Conservation (phyloP, 495 filamentous ascomycete species). For the Penicillium verhagenii region DNA sequence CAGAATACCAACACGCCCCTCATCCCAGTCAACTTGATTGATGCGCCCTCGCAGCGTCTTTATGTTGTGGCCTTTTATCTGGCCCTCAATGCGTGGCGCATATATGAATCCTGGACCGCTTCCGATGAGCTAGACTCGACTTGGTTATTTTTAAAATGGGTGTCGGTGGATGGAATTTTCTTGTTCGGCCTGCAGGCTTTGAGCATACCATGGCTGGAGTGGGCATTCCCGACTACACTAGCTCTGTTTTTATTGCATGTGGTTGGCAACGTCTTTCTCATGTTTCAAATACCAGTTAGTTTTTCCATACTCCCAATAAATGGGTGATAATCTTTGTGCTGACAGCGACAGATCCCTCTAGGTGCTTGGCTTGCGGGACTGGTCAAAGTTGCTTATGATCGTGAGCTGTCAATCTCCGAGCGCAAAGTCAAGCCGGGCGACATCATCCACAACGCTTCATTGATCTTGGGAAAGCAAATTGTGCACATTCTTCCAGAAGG, state of each 20-base stretch:
- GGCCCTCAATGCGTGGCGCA: conserved; percentile 69
- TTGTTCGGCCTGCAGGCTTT: conserved; percentile 80
- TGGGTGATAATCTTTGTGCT: conserved; percentile 8
- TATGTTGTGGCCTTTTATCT: conserved; percentile 79
- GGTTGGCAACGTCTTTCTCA: conserved; percentile 74
- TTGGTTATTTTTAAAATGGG: conserved; percentile 91
- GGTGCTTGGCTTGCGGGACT: conserved; percentile 65
- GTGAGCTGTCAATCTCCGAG: conserved; percentile 87
- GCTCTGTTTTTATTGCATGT: conserved; percentile 66
- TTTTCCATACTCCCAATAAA: neutral
- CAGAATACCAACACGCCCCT: conserved; percentile 53
- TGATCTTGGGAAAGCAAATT: conserved; percentile 92
- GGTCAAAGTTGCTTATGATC: conserved; percentile 77
- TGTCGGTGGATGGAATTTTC: conserved; percentile 75
- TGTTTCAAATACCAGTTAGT: conserved; percentile 82
- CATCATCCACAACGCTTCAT: conserved; percentile 83
- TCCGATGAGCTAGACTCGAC: conserved; percentile 78
- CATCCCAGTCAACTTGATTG: conserved; percentile 71
- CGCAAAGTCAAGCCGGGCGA: conserved; percentile 79
- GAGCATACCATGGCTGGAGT: conserved; percentile 94
- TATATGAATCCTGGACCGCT: conserved; percentile 79
- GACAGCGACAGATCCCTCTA: conserved; percentile 56
- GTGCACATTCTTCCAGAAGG: conserved; percentile 97
- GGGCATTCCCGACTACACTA: conserved; percentile 68
- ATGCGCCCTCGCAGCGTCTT: conserved; percentile 83